These are phyloP conservation scores for Boletellus sp. DNA, from an alignment of 768 basidiomycete genomes.

Conservation along the genomic window DNA sequence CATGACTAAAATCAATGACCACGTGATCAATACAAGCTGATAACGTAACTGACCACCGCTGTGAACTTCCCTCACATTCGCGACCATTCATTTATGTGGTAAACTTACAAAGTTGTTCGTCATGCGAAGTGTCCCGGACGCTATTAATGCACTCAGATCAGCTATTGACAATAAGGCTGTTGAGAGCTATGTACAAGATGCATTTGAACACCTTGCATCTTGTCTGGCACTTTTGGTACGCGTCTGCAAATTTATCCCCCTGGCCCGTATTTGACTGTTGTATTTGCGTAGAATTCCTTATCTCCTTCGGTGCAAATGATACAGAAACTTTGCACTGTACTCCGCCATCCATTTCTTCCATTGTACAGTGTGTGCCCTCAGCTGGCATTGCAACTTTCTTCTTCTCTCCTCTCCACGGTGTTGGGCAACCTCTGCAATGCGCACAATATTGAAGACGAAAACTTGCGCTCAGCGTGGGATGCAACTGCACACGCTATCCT, in stretches of 20 bases:
- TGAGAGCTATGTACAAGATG: slow-evolving; percentile 31
- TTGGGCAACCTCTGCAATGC: slow-evolving; percentile 37
- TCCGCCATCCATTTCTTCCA: slow-evolving; percentile 43
- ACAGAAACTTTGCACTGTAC: slow-evolving; percentile 36
- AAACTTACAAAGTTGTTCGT: not conserved
- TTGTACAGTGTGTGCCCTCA: slow-evolving; percentile 40
- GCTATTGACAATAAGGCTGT: slow-evolving; percentile 28
- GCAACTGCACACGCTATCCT: slow-evolving; percentile 42
- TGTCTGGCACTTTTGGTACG: slow-evolving; percentile 43
- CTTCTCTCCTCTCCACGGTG: slow-evolving; percentile 39
- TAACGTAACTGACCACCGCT: too few species aligned
- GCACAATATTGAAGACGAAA: slow-evolving; percentile 17
- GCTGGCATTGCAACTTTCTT: slow-evolving; percentile 40
- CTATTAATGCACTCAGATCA: slow-evolving; percentile 32
- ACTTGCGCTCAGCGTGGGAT: slow-evolving; percentile 41
- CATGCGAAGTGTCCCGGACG: slow-evolving; percentile 27
- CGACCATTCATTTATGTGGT: not conserved
- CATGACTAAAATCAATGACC: slow-evolving; percentile 27
- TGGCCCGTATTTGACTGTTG: not conserved
- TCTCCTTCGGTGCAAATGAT: slow-evolving; percentile 35
- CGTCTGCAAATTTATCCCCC: slow-evolving; percentile 2
- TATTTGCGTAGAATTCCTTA: slow-evolving; percentile 36
- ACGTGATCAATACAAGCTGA: slow-evolving; percentile 14
- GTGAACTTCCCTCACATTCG: slow-evolving; percentile 20
- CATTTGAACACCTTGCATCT: slow-evolving; percentile 40